Base-by-base conservation (phyloP, 2,329 filamentous ascomycete species). In the Xylariaceae sp. region DNA sequence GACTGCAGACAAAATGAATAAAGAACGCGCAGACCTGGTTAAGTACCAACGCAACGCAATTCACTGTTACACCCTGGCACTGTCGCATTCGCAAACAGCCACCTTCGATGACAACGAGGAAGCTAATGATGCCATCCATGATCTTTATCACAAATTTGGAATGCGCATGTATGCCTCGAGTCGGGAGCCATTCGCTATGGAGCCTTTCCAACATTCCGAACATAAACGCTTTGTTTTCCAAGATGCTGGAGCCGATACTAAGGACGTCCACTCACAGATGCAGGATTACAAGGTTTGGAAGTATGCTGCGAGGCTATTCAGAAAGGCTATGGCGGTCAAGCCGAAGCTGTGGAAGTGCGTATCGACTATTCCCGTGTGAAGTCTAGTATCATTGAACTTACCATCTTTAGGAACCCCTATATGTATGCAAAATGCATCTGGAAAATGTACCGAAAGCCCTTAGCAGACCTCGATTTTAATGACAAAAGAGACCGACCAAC, bases 1-100 rank as follows among this genome's bases (percentile, higher is more conserved):
- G 91, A 88, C 86, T 18, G 88, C 90, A 0, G 90, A 95, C 62
- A 95, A 95, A 70, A 86, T 95, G 72, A 95, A 95, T 71, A 92
- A 88, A 67, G 86, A 87, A 63, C 84, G 87, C 51, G 74, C 76
- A 3, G 89, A 95, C 54, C 72, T 95, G 42, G 80, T 90, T 21
- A 84, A 83, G 48, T 81, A 88, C 56, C 89, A 96, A 68, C 83
- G 89, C 30, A 84, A 83, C 63, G 86, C 89, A 1, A 92, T 95
- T 43, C 89, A 95, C 68, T 92, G 89, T 67, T 89, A 88, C 63
- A 82, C 79, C 0, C 72, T 84, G 37, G 80, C 80, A 0, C 64
- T 84, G 13, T 84, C 81, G 0, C 76, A 83, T 57, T 83, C 78
- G 0, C 74, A 74, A 55, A 68, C 73, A 15, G 70, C 70, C 10